These are phyloP conservation scores for Trichophyton verrucosum DNA, from an alignment of 2,329 filamentous ascomycete genomes.

Conservation along the genomic window DNA sequence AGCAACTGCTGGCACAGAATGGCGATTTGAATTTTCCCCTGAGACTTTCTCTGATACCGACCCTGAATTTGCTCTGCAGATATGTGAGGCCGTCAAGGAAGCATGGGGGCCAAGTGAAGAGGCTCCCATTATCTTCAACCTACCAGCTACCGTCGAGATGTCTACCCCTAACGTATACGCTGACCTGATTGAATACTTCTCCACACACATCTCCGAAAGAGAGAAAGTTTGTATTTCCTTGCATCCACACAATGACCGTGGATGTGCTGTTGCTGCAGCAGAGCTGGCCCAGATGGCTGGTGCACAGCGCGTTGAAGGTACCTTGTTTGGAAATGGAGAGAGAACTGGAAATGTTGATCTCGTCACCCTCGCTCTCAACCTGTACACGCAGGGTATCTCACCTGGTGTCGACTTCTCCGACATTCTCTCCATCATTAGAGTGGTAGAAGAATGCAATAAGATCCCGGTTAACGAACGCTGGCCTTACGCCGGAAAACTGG, in stretches of 20 bases:
- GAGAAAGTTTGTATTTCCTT: conserved; percentile 81
- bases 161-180: conserved; percentile 90
- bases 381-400: conserved; percentile 85
- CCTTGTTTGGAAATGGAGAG: conserved; percentile 89
- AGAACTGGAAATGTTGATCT: conserved; percentile 91
- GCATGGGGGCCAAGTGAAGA: conserved; percentile 76
- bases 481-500: conserved; percentile 80
- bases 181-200: conserved; percentile 94
- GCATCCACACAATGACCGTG: conserved; percentile 90
- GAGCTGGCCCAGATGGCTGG: conserved; percentile 95
- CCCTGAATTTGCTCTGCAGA: conserved; percentile 65
- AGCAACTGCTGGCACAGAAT: conserved; percentile 42
- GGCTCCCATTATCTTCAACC: conserved; percentile 86
- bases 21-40: conserved; percentile 40
- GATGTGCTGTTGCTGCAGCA: conserved; percentile 76
- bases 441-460: conserved; percentile 87
- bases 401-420: conserved; percentile 86
- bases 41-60: conserved; percentile 75
- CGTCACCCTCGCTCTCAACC: conserved; percentile 80
- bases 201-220: conserved; percentile 66
- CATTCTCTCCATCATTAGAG: conserved; percentile 70
- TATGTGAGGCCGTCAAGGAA: conserved; percentile 87
- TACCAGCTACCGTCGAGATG: conserved; percentile 93
- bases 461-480: conserved; percentile 83
- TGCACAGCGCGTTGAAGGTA: conserved; percentile 86